Evolutionary conservation across 2,329 filamentous ascomycete genomes (phyloP), one percentile per base, ranked within the genome.

Genomic region (Colletotrichum spinosum): DNA sequence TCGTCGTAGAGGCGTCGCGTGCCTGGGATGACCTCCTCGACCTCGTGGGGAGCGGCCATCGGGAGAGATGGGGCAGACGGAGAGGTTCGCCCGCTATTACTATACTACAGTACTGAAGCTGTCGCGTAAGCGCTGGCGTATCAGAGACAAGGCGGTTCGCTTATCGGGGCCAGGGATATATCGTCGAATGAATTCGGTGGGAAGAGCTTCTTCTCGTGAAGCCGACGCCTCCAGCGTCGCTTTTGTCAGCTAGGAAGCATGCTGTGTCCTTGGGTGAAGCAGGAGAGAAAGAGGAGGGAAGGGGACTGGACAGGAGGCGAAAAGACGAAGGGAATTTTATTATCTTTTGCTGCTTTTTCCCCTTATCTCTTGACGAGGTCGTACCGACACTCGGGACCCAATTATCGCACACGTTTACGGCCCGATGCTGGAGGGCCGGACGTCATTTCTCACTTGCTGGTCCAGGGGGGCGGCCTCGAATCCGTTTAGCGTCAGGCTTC

Each of bases 221-320:
- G 48, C 60, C 53, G 63, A 66, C 63, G 63, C 63, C 53, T 63
- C 63, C 63, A 66, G 63, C 58, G 58, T 56, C 63, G 63, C 38
- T 54, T 42, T 33, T 39, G 63, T 50, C 60, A 66, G 35, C 63
- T 42, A 11, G 52, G 52, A 62, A 62, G 58, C 58, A 65, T 65
- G 44, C 52, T 48, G 56, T 62, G 46, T 54, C 44, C 37, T 42
- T 45, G 25, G 25, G 39, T 45, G 34, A 49, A 11, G 3, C 8
- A 37, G 33, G 33, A 12, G 17, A 13, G n/a, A 11, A 13, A 61
- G 34, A 42, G 35, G 17, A 33, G 45, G 41, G 44, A 44, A 34
- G 15, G n/a, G 2, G 13, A 1, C 3, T 25, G 25, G 25, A 4
- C 25, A 25, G 25, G 25, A 25, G 25, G 25, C 25, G 25, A 25